Evolutionary conservation across 805 yeast species (phyloP), one percentile per base, ranked within the genome.

Genomic region (Ogataea dorogensis): DNA sequence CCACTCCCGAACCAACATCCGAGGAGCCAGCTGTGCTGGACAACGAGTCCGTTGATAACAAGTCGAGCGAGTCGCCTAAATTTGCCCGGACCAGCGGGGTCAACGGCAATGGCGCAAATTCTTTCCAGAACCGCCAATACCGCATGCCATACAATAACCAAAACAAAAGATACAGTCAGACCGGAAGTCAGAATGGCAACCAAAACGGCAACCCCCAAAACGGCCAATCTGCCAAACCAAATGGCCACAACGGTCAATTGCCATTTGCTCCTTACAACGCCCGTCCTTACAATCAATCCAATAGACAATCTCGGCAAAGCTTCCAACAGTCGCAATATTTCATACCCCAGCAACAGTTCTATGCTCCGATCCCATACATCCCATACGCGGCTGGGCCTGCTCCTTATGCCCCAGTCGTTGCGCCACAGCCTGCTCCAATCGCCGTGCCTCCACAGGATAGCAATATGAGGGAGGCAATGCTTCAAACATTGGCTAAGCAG

Each of bases 401-500:
- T 18, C 38, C 41, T n/a, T 43, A 39, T 27, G 38, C 47, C 13
- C 47, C 52, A n/a, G 42, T 44, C 17, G 23, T 40, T 22, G 39
- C 45, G 24, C 51, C 35, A 26, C 49, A 41, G 27, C 44, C 55
- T 11, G 34, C 43, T 24, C 42, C 40, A 14, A 34, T 51, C 17
- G 36, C 52, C 29, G 41, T 32, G 20, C 41, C 45, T 19, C 43
- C 50, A 3, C 55, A 46, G 36, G 49, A 47, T 32, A 27, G 40
- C 17, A 39, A 37, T 28, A 45, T 51, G 17, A 37, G 44, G 34
- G 56, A 51, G 5, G 36, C 36, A 5, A 51, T 54, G 41, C 37
- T 45, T 5, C 38, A 41, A 11, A 47, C 51, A 14, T 44, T 58
- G 24, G 53, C 73, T 6, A 60, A 58, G 60, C 98, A 89, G 68